phyloP scores from a whole-genome alignment of 768 basidiomycete genomes.

The Hygrophorus pudorinus region DNA sequence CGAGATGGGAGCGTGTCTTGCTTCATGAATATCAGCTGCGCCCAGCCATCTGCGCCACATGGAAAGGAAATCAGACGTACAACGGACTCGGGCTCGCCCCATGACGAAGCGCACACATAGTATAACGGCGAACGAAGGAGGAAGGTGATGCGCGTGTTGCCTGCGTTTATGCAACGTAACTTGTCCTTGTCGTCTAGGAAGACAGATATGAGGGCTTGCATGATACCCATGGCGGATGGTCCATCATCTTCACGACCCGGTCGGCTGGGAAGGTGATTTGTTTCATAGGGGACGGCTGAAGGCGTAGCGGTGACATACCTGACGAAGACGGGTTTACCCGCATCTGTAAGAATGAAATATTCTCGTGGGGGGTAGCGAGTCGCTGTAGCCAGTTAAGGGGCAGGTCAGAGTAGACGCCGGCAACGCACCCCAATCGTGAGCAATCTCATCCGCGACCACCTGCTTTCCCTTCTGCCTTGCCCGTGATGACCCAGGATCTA shows the following conservation, averaged over 20 bases:
- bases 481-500: constrained; percentile 22
- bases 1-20: constrained; percentile 88
- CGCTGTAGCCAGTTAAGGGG: constrained; percentile 17
- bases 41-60: neutral
- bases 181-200: constrained; percentile 91
- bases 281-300: neutral
- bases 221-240: constrained; percentile 79
- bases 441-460: constrained; percentile 27
- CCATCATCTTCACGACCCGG: constrained; percentile 49
- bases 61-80: constrained; percentile 38
- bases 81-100: constrained; percentile 94
- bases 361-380: constrained; percentile 48
- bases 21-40: constrained; percentile 37
- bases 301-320: constrained; percentile 40
- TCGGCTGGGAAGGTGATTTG: constrained; percentile 24
- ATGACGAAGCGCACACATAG: constrained; percentile 82
- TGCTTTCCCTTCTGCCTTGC: constrained; percentile 22
- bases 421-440: constrained; percentile 29
- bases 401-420: constrained; percentile 2
- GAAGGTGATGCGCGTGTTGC: constrained; percentile 77
- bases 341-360: constrained; percentile 90
- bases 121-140: constrained; percentile 82
- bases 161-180: constrained; percentile 74
- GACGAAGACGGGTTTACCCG: constrained; percentile 95
- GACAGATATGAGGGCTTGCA: constrained; percentile 93